phyloP scores from a whole-genome alignment of 1,284 basidiomycete species.

The Cerioporus squamosus region DNA sequence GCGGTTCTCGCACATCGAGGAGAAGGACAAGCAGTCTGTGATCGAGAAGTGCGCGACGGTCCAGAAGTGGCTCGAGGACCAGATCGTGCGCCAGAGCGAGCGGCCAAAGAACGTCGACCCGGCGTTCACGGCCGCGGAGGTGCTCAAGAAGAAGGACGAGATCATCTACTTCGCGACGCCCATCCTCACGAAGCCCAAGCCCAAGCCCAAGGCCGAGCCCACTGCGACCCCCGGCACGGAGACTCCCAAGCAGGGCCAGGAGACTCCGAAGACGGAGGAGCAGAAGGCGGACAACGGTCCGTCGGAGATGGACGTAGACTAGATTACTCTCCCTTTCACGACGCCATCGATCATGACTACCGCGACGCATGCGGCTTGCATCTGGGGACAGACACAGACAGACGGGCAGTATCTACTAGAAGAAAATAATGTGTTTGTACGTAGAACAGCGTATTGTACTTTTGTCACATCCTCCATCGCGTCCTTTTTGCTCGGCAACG shows the following conservation, averaged over 20 bases:
- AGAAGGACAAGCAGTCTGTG: slow-evolving; percentile 84
- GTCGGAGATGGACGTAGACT: slow-evolving; percentile 43
- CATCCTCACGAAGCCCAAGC: slow-evolving; percentile 88
- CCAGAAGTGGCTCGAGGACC: slow-evolving; percentile 94
- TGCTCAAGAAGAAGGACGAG: slow-evolving; percentile 89
- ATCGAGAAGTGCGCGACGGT: slow-evolving; percentile 82
- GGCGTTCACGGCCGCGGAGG: slow-evolving; percentile 78
- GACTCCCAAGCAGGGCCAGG: slow-evolving; percentile 65
- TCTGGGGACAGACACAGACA: slow-evolving; percentile 11
- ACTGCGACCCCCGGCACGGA: slow-evolving; percentile 47
- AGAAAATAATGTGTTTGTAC: slow-evolving; percentile 28
- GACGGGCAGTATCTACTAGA: slow-evolving; percentile 24
- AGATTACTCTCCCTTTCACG: not conserved
- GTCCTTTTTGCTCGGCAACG: too few relatives aligned
- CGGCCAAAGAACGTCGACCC: slow-evolving; percentile 86
- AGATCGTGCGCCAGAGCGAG: slow-evolving; percentile 84
- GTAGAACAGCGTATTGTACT: slow-evolving; percentile 28
- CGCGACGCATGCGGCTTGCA: not conserved
- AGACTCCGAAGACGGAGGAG: slow-evolving; percentile 57
- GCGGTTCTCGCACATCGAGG: slow-evolving; percentile 85
- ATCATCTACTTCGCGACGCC: slow-evolving; percentile 83
- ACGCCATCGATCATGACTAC: not conserved
- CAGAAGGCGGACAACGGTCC: slow-evolving; percentile 51
- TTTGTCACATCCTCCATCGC: slow-evolving; percentile 5
- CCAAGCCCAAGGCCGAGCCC: slow-evolving; percentile 69